Conservation (phyloP, 345 rosid species). For the Citrus glauca region DNA sequence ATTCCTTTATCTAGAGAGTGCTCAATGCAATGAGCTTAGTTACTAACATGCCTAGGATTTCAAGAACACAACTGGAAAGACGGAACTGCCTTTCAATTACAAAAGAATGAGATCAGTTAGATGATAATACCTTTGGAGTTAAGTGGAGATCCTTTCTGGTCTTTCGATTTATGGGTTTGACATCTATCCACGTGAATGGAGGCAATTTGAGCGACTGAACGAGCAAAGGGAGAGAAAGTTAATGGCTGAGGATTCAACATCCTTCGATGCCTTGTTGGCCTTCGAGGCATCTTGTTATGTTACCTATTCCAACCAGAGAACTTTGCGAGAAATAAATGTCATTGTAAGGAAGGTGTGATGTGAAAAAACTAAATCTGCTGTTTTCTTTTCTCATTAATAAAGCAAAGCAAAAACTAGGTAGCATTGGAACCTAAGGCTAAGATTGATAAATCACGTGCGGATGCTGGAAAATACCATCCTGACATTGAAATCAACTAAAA, state of each 20-base stretch:
- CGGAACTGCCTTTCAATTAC: background rate
- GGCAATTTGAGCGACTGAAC: slow-evolving; percentile 50
- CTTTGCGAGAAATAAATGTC: background rate
- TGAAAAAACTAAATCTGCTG: background rate
- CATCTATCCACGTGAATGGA: slow-evolving; percentile 28
- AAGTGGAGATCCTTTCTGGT: slow-evolving; percentile 16
- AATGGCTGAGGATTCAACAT: slow-evolving; percentile 37
- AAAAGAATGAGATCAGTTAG: background rate
- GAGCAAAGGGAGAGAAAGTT: slow-evolving; percentile 68
- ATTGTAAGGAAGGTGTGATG: background rate
- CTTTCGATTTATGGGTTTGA: slow-evolving; percentile 19
- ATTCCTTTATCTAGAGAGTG: slow-evolving; percentile 24
- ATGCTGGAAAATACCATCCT: background rate
- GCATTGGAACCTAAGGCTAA: background rate
- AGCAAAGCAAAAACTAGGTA: background rate
- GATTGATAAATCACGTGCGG: background rate
- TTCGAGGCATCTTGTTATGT: slow-evolving; percentile 43
- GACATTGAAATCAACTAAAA: background rate
- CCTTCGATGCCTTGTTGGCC: slow-evolving; percentile 33
- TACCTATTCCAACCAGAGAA: slow-evolving; percentile 6
- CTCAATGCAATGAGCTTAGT: background rate
- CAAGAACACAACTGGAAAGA: slow-evolving; percentile 1
- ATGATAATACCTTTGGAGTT: slow-evolving; percentile 27
- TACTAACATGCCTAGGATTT: background rate
- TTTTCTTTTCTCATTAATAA: background rate